Percentiles rank a stretch among this genome's conserved stretches.
Evolutionary conservation across 768 basidiomycete species (phyloP).

Genomic region (Leccinum aurantiacum): DNA sequence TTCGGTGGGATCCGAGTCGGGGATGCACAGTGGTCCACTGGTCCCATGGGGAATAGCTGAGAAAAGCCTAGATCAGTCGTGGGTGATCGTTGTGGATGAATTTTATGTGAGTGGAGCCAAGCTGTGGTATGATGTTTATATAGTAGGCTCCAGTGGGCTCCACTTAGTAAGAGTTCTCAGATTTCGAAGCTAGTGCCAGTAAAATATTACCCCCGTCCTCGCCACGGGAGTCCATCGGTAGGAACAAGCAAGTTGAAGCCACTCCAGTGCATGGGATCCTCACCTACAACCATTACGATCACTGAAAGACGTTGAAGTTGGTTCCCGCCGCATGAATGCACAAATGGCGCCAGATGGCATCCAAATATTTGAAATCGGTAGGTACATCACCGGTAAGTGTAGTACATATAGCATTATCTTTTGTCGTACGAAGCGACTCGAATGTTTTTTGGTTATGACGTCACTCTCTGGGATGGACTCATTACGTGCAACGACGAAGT

Average conservation of each 20-base stretch:
- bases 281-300: neutral
- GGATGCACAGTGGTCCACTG: neutral
- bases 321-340: slow-evolving; percentile 4
- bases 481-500: slow-evolving; percentile 20
- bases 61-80: neutral
- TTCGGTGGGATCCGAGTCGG: neutral
- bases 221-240: too few species aligned
- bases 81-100: neutral
- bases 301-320: neutral
- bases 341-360: neutral
- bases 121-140: neutral
- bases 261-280: neutral
- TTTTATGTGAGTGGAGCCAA: neutral
- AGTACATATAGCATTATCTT: neutral
- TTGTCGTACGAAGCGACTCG: neutral
- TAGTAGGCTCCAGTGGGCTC: neutral
- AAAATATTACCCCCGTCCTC: neutral
- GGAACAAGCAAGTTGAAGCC: neutral
- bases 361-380: slow-evolving; percentile 1
- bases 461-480: slow-evolving; percentile 17
- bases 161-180: neutral
- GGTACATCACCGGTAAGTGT: slow-evolving; percentile 10
- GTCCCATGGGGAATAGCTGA: neutral
- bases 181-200: neutral
- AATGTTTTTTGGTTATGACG: slow-evolving; percentile 6